Evolutionary conservation across 129 eudicot species (phyloP), one percentile per base, ranked within the genome.

Genomic region (Pulicaria dysenterica): DNA sequence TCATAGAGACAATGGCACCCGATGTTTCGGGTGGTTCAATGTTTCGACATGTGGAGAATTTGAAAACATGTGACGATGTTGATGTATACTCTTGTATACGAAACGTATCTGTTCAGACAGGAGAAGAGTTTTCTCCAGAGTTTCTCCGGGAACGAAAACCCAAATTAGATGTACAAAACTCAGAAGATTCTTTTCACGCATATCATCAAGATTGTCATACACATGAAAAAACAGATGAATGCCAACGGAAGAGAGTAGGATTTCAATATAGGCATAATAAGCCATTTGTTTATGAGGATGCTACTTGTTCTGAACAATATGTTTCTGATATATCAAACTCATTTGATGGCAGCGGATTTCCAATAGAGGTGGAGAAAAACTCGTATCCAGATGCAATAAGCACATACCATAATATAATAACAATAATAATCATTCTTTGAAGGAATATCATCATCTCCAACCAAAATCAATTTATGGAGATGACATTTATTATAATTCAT

Each of bases 121-220:
- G 68, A 4, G 95, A 88, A 51, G 95, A 88, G 60, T 88, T 88
- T 76, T 83, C 91, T 2, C 81, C 72, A 0, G 88, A 77, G 66
- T 88, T 88, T 64, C 83, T 88, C 15, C 80, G 82, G 40, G 86
- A 85, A 24, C 84, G 95, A 57, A 41, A 62, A 41, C 68, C 68
- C 3, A 62, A 49, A 62, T 40, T 62, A 62, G 68, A 43, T 1
- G 6, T 62, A 8, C 68, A 9, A 14, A 40, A n/a, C 34, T 7
- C 19, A 12, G 68, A 62, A 40, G 68, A 62, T 40, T 43, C 68
- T 14, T 41, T 6, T 42, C 47, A 62, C 1, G 41, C 15, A 7
- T 57, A 54, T 50, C 70, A 15, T 70, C 88, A 31, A 41, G 73
- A 66, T 15, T 54, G 60, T 54, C 65, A 44, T 54, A 47, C 58